Evolutionary conservation across 345 rosid species (phyloP).

Genomic region (Camelina hispida): DNA sequence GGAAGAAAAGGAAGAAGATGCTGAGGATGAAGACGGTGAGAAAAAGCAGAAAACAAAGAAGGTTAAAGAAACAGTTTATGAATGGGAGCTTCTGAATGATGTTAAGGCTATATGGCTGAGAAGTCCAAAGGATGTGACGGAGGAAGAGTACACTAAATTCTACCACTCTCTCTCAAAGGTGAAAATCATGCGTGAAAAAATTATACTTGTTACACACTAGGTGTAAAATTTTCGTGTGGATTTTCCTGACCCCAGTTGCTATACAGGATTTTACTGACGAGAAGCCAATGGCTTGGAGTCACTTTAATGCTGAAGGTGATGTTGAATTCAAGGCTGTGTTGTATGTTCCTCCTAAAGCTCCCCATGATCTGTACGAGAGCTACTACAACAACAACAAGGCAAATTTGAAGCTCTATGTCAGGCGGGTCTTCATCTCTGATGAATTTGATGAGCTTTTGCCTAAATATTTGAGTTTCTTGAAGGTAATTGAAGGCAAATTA

Average conservation of each 20-base stretch:
- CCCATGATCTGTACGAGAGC: constrained; percentile 91
- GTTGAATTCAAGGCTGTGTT: constrained; percentile 94
- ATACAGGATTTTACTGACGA: constrained; percentile 83
- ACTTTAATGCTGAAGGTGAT: constrained; percentile 95
- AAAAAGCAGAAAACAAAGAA: constrained; percentile 82
- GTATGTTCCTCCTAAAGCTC: constrained; percentile 97
- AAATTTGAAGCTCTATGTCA: constrained; percentile 89
- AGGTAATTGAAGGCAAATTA: constrained; percentile 49
- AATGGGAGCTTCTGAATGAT: constrained; percentile 96
- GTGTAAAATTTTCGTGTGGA: constrained; percentile 12
- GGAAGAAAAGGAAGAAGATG: constrained; percentile 70
- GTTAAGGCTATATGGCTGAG: constrained; percentile 98
- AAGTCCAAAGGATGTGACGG: constrained; percentile 94
- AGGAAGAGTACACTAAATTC: constrained; percentile 90
- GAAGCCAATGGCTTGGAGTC: constrained; percentile 94
- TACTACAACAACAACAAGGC: constrained; percentile 85
- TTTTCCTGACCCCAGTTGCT: constrained; percentile 36
- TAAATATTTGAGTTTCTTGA: constrained; percentile 89
- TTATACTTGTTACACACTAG: neutral
- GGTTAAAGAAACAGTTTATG: constrained; percentile 77
- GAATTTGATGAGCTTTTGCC: constrained; percentile 98
- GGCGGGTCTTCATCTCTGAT: constrained; percentile 96
- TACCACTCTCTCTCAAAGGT: constrained; percentile 92
- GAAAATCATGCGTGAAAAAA: constrained; percentile 16
- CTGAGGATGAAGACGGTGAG: constrained; percentile 74